Evolutionary conservation across 2,329 filamentous ascomycete genomes (phyloP), one percentile per base, ranked within the genome.

Genomic region (Mariannaea sp.): DNA sequence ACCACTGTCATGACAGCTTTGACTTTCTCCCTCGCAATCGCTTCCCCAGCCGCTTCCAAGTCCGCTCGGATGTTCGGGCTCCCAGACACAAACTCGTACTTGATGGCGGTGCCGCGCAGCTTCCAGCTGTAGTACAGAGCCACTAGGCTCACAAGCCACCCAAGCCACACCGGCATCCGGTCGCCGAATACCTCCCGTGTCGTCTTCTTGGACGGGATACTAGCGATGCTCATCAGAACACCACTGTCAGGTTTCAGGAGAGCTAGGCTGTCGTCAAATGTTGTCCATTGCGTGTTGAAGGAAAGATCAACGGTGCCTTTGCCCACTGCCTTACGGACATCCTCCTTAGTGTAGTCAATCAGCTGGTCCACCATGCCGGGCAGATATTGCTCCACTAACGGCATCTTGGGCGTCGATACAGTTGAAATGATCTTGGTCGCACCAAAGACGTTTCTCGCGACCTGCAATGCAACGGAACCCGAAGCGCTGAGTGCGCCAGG

Each of bases 321-420:
- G 2, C 73, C 69, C 2, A 81, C 71, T 13, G 50, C 65, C 5
- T 71, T 54, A 26, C 65, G 59, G 3, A 80, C 64, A 5, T 74
- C 67, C 26, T 72, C 62, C 36, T 67, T 75, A 49, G 70, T 75
- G 65, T 84, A 84, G 61, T 83, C 80, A 53, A 82, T 68, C 20
- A 82, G 65, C 56, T 79, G 71, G 63, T 81, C 79, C 2, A 80
- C 75, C 5, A 77, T 67, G 0, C 74, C 76, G 0, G 75, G 71
- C 0, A 79, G 65, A 27, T 70, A 59, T 50, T 73, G 58, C 35
- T 75, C 71, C 0, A 81, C 76, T 17, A 76, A 69, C 1, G 68
- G 55, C 26, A 84, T 52, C 65, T 84, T 84, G 8, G 72, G 55
- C 17, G 80, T 81, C 4, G 80, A 83, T 0, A 79, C 78, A 0